A percentile compares a stretch with the other conserved stretches of the same genome.
phyloP scores from a whole-genome alignment of 805 yeast genomes.

The Candida qinlingensis region DNA sequence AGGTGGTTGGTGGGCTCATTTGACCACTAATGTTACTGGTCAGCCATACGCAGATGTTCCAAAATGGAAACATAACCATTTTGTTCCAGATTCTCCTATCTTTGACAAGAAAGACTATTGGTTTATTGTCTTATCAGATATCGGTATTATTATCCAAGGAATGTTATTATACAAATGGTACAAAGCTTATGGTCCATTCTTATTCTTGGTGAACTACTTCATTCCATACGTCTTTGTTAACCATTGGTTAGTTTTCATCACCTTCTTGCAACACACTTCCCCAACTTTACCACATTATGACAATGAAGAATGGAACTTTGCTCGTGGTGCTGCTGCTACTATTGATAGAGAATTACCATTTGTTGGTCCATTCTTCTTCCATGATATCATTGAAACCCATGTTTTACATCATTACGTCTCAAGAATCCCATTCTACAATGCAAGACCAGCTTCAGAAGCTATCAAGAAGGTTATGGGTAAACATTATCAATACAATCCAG shows the following conservation, averaged over 20 bases:
- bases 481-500: conserved; percentile 61
- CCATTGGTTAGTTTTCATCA: conserved; percentile 88
- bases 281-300: conserved; percentile 77
- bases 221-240: conserved; percentile 75
- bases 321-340: conserved; percentile 88
- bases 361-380: conserved; percentile 73
- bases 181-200: conserved; percentile 56
- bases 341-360: conserved; percentile 82
- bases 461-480: conserved; percentile 82
- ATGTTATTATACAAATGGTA: conserved; percentile 55
- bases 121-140: conserved; percentile 66
- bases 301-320: conserved; percentile 72
- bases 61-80: conserved; percentile 54
- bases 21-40: conserved; percentile 70
- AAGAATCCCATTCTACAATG: conserved; percentile 84
- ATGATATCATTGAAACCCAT: conserved; percentile 87
- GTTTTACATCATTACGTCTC: conserved; percentile 82
- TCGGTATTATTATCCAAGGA: conserved; percentile 57
- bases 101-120: conserved; percentile 70
- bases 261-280: conserved; percentile 81
- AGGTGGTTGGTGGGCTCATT: conserved; percentile 71
- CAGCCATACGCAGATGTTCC: conserved; percentile 51
- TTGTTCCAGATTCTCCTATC: conserved; percentile 66
- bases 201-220: conserved; percentile 62
- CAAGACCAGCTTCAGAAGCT: conserved; percentile 72